These are phyloP conservation scores for Raffaelea deltoideospora DNA, from an alignment of 2,329 filamentous ascomycete genomes.

Conservation along the genomic window DNA sequence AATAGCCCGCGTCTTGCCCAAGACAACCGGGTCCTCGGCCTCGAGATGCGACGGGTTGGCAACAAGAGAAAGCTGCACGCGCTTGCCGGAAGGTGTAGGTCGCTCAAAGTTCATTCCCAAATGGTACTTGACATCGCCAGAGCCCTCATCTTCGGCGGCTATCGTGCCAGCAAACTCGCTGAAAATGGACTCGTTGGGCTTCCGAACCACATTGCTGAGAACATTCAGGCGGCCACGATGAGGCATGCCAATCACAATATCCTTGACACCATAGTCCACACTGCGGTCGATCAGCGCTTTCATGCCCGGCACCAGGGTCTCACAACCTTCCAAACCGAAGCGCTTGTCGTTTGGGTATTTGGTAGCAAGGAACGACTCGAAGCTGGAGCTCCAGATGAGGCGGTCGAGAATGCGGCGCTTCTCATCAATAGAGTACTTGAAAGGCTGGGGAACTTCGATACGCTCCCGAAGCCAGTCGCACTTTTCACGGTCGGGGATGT, in stretches of 20 bases:
- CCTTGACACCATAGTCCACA: conserved; percentile 96
- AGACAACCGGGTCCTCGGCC: conserved; percentile 92
- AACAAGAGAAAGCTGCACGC: conserved; percentile 95
- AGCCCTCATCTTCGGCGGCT: conserved; percentile 85
- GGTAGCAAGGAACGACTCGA: conserved; percentile 86
- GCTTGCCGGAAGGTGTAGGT: conserved; percentile 93
- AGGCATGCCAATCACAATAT: conserved; percentile 98
- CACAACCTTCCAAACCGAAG: conserved; percentile 94
- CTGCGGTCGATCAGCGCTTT: conserved; percentile 97
- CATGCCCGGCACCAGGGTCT: conserved; percentile 96
- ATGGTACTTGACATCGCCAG: conserved; percentile 98
- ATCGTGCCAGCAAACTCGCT: conserved; percentile 87
- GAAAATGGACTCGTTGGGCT: conserved; percentile 99
- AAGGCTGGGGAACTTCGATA: conserved; percentile 83
- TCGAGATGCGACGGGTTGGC: conserved; percentile 98
- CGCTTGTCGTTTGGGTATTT: conserved; percentile 99
- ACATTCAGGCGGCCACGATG: conserved; percentile 97
- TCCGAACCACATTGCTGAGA: conserved; percentile 93
- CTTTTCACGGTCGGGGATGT: conserved; percentile 92
- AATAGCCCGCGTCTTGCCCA: conserved; percentile 94
- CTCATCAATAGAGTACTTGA: conserved; percentile 96
- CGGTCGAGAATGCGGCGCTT: conserved; percentile 96
- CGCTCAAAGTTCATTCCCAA: conserved; percentile 99
- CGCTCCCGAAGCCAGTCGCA: conserved; percentile 97
- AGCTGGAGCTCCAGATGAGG: conserved; percentile 96